Percentiles rank a stretch among this genome's conserved stretches.
Conservation (phyloP, 441 rosid species). For the Dalechampia spathulata region DNA sequence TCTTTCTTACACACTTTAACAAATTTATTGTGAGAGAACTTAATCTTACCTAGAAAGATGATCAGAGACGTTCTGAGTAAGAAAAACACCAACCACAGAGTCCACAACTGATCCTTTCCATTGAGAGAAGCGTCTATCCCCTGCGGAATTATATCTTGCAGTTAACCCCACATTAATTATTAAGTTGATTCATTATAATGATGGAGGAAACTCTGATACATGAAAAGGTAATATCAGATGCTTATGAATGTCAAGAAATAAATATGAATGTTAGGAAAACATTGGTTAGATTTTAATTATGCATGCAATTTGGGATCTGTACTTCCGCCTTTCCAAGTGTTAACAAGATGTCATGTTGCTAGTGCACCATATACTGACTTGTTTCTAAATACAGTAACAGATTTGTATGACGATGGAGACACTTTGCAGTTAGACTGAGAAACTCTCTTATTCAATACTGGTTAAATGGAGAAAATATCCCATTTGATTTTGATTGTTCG, state of each 20-base stretch:
- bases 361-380: not conserved
- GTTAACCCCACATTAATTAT: too few species aligned
- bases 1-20: not conserved
- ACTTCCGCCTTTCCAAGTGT: not conserved
- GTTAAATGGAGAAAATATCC: not conserved
- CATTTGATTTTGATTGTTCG: not conserved
- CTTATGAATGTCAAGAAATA: not conserved
- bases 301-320: not conserved
- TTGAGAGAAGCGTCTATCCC: constrained; percentile 89
- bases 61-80: constrained; percentile 95
- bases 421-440: not conserved
- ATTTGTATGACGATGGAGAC: not conserved
- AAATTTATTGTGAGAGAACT: constrained; percentile 1
- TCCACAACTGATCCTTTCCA: constrained; percentile 99
- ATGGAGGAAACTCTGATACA: not conserved
- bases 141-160: constrained; percentile 31
- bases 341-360: not conserved
- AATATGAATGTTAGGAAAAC: not conserved
- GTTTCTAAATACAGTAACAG: not conserved
- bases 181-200: not conserved
- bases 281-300: not conserved
- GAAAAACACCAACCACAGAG: constrained; percentile 94
- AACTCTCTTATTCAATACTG: not conserved
- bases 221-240: not conserved
- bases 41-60: constrained; percentile 87